Evolutionary conservation across 768 basidiomycete species (phyloP).

Genomic region (Lenzites betulinus): DNA sequence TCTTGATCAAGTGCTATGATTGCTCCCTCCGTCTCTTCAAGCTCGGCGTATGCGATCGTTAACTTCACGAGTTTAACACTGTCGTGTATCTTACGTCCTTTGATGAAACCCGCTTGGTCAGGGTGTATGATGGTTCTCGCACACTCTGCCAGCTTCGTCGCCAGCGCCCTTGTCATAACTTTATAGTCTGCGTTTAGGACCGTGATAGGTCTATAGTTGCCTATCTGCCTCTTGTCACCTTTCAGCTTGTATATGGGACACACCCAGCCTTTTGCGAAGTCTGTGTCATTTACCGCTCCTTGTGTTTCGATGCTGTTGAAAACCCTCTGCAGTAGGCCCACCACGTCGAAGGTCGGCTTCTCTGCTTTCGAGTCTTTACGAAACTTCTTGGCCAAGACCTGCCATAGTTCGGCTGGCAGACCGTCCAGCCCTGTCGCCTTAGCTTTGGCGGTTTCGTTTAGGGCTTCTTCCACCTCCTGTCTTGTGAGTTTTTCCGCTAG

Average conservation of each 20-base stretch:
- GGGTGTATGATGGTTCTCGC: constrained; percentile 30
- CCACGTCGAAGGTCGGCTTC: too few relatives aligned
- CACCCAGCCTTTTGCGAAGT: constrained; percentile 36
- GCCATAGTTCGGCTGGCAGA: too few relatives aligned
- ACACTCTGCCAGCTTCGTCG: constrained; percentile 20
- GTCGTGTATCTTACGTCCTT: constrained; percentile 33
- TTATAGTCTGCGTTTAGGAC: constrained; percentile 27
- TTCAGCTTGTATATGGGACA: constrained; percentile 44
- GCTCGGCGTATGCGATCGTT: constrained; percentile 17
- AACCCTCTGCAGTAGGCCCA: neutral
- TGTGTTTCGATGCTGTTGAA: constrained; percentile 6
- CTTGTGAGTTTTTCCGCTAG: too few relatives aligned
- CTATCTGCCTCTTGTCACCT: too few relatives aligned
- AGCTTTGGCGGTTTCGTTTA: too few relatives aligned
- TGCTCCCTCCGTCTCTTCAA: neutral
- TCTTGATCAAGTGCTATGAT: too few relatives aligned
- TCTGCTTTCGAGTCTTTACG: too few relatives aligned
- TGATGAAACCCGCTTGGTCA: constrained; percentile 44
- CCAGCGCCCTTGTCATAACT: constrained; percentile 30
- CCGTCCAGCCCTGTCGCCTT: too few relatives aligned
- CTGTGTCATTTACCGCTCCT: neutral
- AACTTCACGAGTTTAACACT: constrained; percentile 32
- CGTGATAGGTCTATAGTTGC: constrained; percentile 26
- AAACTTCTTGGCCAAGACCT: too few relatives aligned
- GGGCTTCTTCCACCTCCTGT: too few relatives aligned